Evolutionary conservation across 2,329 filamentous ascomycete genomes (phyloP).

Genomic region (Chalara sp.): DNA sequence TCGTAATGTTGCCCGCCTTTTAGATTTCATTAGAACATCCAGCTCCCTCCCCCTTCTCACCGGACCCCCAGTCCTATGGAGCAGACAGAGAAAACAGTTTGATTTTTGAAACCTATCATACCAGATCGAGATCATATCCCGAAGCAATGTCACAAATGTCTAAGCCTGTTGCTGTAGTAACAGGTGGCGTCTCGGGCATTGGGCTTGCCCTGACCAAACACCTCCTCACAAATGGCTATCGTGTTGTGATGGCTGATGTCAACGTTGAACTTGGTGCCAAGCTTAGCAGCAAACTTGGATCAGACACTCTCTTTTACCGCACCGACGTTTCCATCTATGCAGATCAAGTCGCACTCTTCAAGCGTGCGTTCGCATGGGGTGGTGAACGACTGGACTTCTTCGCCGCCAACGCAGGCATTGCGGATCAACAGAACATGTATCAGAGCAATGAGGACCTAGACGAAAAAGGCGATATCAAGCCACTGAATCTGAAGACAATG

Average conservation of each 20-base stretch:
- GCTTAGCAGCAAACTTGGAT: constrained; percentile 8
- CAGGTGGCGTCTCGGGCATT: constrained; percentile 37
- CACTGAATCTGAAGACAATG: constrained; percentile 31
- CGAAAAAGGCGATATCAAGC: constrained; percentile 25
- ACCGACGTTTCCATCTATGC: constrained; percentile 33
- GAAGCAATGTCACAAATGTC: constrained; percentile 10
- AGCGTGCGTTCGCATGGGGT: constrained; percentile 33
- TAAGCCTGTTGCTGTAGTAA: constrained; percentile 35
- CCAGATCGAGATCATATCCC: too few relatives aligned
- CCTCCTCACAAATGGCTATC: constrained; percentile 31
- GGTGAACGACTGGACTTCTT: constrained; percentile 31
- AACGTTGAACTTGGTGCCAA: constrained; percentile 21
- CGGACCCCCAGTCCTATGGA: too few relatives aligned
- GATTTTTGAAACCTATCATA: too few relatives aligned
- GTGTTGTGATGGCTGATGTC: constrained; percentile 37
- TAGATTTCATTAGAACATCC: too few relatives aligned
- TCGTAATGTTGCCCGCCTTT: too few relatives aligned
- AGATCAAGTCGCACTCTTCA: constrained; percentile 32
- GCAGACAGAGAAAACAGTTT: too few relatives aligned
- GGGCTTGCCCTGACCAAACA: constrained; percentile 36
- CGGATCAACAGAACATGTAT: constrained; percentile 31
- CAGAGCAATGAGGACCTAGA: constrained; percentile 25
- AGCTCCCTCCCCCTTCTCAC: too few relatives aligned
- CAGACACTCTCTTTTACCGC: constrained; percentile 8
- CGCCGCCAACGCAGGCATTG: constrained; percentile 37